Conservation (phyloP, 352 stramenopile genomes). For the Globisporangium lucens region DNA sequence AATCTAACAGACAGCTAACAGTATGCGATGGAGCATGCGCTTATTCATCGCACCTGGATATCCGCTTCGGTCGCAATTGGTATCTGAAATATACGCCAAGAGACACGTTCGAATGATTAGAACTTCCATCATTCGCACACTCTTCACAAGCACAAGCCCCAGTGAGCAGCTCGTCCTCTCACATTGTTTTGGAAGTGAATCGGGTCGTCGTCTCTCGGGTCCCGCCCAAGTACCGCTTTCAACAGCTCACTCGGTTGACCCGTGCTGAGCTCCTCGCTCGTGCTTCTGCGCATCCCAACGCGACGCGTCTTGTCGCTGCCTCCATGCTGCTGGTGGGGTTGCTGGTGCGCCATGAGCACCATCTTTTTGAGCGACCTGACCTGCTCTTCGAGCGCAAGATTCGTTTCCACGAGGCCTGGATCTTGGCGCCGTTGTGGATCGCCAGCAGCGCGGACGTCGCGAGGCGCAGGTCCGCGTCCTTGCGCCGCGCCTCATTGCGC, state of each 20-base stretch:
- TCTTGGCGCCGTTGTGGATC: constrained; percentile 22
- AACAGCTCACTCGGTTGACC: neutral
- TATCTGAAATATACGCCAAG: neutral
- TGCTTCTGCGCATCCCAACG: neutral
- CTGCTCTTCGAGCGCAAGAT: constrained; percentile 44
- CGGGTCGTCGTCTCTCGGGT: constrained; percentile 9
- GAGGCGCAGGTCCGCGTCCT: constrained; percentile 27
- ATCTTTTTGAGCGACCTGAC: constrained; percentile 43
- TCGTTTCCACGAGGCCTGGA: constrained; percentile 42
- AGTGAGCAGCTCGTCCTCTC: neutral
- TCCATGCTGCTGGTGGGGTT: neutral
- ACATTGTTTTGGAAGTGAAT: constrained; percentile 6
- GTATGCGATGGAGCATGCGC: neutral
- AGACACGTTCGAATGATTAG: neutral
- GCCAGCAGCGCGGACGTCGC: constrained; percentile 15
- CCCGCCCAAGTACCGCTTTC: constrained; percentile 1
- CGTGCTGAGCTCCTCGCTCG: neutral
- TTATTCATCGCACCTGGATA: constrained; percentile 9
- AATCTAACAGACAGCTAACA: neutral
- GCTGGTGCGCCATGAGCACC: constrained; percentile 21
- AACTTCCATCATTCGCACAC: neutral
- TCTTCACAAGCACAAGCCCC: neutral
- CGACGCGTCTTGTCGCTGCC: neutral
- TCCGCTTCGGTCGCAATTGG: constrained; percentile 17
- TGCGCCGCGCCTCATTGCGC: constrained; percentile 24